Base-by-base conservation (phyloP, 176 grass and related monocot genomes). In the Rhynchospora breviuscula region DNA sequence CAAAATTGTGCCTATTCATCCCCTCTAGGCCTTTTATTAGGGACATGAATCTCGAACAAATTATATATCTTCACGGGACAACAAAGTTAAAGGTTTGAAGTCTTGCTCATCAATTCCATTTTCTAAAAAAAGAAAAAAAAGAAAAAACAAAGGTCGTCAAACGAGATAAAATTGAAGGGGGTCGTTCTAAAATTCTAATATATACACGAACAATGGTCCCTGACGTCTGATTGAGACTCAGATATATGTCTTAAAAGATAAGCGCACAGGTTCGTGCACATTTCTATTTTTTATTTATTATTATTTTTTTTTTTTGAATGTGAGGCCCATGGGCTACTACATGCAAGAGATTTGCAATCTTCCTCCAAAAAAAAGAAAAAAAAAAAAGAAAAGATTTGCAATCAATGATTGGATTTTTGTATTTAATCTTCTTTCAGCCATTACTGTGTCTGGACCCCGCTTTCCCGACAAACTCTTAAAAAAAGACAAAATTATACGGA, bases 371-470 rank as follows among this genome's bases (percentile, higher is more conserved):
- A n/a, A n/a, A n/a, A n/a, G n/a, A n/a, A n/a, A n/a, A n/a, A n/a
- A n/a, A n/a, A n/a, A n/a, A n/a, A n/a, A n/a, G n/a, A n/a, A n/a
- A n/a, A n/a, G n/a, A n/a, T n/a, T n/a, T n/a, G n/a, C n/a, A n/a
- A n/a, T n/a, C 68, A 72, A 72, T 48, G 43, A 72, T 72, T 72
- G 18, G 44, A 8, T 72, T 48, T 68, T n/a, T n/a, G 65, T 68
- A 44, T 68, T 44, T 68, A 44, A 68, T 68, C 65, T 68, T 68
- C 29, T 68, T n/a, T 69, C 3, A 48, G 68, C 9, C 35, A 4
- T 40, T 0, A 72, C n/a, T 72, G 68, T 49, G 44, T 0, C 6
- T 23, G 0, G 44, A 18, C 44, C 33, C 68, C 8, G 22, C 43
- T 69, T 18, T 22, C 43, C 44, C 21, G n/a, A 72, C 44, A 22